Evolutionary conservation across 2,329 filamentous ascomycete genomes (phyloP), one percentile per base, ranked within the genome.

Genomic region (Fusarium xylarioides): DNA sequence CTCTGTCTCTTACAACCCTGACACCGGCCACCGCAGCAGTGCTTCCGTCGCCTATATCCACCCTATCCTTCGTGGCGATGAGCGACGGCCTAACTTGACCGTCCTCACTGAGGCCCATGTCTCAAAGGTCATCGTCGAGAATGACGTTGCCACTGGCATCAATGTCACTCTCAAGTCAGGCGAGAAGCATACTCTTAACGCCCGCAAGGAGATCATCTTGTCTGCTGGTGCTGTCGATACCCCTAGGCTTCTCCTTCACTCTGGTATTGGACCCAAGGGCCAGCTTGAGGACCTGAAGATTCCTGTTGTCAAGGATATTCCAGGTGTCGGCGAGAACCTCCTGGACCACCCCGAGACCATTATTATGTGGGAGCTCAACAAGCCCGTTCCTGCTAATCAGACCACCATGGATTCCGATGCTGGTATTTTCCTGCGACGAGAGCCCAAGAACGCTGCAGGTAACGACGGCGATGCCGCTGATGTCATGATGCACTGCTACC

Each of bases 401-500:
- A 96, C 93, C 55, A 95, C 93, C 79, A 95, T 95, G 93, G 93
- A 96, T 84, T 97, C 92, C 30, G 95, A 97, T 80, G 93, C 93
- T 7, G 93, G 93, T 72, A 92, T 96, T 79, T 97, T 97, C 88
- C 86, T 97, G 64, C 93, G 94, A 70, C 92, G 94, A 67, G 91
- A 97, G 82, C 80, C 86, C 19, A 86, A 89, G 76, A 91, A 95
- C 79, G 92, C 93, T 5, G 81, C 84, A 11, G 86, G 87, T 71
- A 87, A 86, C 73, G 94, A 97, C 76, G 92, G 92, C 58, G 89
- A 92, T 70, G 91, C 93, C 62, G 93, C 92, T 72, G 95, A 97
- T 79, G 85, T 97, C 78, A 97, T 97, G 95, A 96, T 96, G 92
- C 94, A 97, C 85, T 97, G 94, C 88, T 97, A 97, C 86, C 95